phyloP scores from a whole-genome alignment of 352 stramenopile genomes.

The Phytophthora melonis region DNA sequence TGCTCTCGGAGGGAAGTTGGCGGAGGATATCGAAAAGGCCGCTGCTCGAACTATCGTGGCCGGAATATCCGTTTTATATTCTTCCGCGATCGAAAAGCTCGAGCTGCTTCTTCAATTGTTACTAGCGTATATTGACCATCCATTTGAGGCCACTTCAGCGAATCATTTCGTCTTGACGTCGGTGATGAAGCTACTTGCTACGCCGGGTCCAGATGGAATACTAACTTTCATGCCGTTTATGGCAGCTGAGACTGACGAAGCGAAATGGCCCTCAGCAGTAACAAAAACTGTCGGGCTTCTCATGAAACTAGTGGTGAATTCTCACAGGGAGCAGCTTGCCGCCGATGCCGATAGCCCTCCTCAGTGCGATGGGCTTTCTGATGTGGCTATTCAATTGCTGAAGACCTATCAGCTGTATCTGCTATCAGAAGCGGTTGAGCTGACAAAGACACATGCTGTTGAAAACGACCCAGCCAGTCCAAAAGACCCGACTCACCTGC shows the following conservation, averaged over 20 bases:
- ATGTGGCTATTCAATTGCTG: slow-evolving; percentile 59
- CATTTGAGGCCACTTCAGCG: slow-evolving; percentile 47
- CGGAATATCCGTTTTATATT: slow-evolving; percentile 74
- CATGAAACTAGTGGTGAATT: slow-evolving; percentile 46
- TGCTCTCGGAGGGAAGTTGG: background rate
- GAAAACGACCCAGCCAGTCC: slow-evolving; percentile 9
- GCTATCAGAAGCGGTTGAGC: slow-evolving; percentile 74
- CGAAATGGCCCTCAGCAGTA: slow-evolving; percentile 26
- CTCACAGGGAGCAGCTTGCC: slow-evolving; percentile 30
- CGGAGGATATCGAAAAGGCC: slow-evolving; percentile 53
- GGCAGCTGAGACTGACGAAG: slow-evolving; percentile 14
- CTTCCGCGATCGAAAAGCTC: slow-evolving; percentile 65
- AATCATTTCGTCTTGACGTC: slow-evolving; percentile 67
- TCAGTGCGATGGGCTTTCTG: slow-evolving; percentile 34
- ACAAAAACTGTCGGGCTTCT: slow-evolving; percentile 55
- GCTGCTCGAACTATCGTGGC: slow-evolving; percentile 73
- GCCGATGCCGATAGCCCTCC: slow-evolving; percentile 8
- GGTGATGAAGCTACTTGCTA: slow-evolving; percentile 61
- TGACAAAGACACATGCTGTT: slow-evolving; percentile 55
- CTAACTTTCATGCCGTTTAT: slow-evolving; percentile 72
- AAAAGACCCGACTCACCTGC: slow-evolving; percentile 20
- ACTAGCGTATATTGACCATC: slow-evolving; percentile 41
- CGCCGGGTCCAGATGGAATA: slow-evolving; percentile 69
- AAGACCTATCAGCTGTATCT: slow-evolving; percentile 84
- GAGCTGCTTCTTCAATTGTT: slow-evolving; percentile 75